Conservation (phyloP, 1,139 yeast species). For the Saccharomycopsis crataegensis region DNA sequence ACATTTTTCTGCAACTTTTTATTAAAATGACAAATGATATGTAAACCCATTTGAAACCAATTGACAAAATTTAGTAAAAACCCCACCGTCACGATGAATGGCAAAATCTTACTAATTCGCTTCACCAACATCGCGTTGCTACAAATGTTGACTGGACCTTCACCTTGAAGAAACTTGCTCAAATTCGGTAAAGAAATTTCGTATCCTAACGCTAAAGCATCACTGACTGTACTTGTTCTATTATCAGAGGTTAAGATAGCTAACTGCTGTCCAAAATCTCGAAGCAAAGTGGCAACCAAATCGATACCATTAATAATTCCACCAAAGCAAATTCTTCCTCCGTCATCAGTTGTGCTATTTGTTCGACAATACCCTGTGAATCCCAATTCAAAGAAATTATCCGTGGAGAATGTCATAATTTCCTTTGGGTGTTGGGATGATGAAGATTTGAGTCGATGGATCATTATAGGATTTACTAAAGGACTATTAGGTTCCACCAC, state of each 20-base stretch:
- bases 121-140: constrained; percentile 2
- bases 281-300: constrained; percentile 37
- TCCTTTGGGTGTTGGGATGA: background rate
- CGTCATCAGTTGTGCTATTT: background rate
- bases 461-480: too few species aligned
- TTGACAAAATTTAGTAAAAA: background rate
- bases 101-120: background rate
- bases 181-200: constrained; percentile 19
- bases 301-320: constrained; percentile 37
- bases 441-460: too few species aligned
- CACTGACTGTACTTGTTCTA: constrained; percentile 28
- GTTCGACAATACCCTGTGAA: constrained; percentile 44
- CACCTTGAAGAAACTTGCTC: background rate
- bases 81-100: background rate
- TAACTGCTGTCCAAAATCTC: constrained; percentile 37
- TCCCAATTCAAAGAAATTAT: constrained; percentile 38
- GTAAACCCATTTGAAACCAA: background rate
- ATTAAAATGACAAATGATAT: background rate
- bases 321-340: constrained; percentile 28
- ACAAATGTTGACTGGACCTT: background rate
- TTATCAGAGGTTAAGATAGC: background rate
- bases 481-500: too few species aligned
- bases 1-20: background rate
- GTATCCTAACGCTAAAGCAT: constrained; percentile 36
- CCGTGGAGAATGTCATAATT: constrained; percentile 33